Percentiles rank a stretch among this genome's conserved stretches.
These are phyloP conservation scores for Ophiostoma sp. DNA, from an alignment of 2,329 filamentous ascomycete species.

Conservation along the genomic window DNA sequence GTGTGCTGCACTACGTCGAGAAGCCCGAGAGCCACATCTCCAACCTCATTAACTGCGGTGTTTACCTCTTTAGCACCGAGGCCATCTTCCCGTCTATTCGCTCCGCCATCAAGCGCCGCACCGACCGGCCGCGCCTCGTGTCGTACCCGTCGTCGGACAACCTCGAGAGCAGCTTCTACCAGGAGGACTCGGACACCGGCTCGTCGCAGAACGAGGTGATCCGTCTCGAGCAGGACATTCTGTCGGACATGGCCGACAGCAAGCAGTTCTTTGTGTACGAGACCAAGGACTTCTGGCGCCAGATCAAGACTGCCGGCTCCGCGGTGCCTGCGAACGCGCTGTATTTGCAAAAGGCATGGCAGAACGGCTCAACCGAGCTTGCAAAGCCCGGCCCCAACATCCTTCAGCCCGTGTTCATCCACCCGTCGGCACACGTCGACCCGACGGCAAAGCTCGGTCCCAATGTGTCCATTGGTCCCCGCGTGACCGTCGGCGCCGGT, in stretches of 20 bases:
- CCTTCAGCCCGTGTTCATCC: slow-evolving; percentile 88
- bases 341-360: slow-evolving; percentile 90
- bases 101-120: slow-evolving; percentile 89
- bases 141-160: slow-evolving; percentile 97
- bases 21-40: slow-evolving; percentile 97
- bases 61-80: slow-evolving; percentile 94
- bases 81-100: slow-evolving; percentile 95
- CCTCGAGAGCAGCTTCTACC: slow-evolving; percentile 61
- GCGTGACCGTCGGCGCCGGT: slow-evolving; percentile 75
- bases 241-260: slow-evolving; percentile 91
- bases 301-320: slow-evolving; percentile 98
- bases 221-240: slow-evolving; percentile 92
- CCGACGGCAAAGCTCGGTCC: slow-evolving; percentile 94
- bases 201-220: slow-evolving; percentile 69
- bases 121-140: slow-evolving; percentile 80
- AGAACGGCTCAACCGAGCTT: slow-evolving; percentile 74
- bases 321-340: slow-evolving; percentile 94
- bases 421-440: slow-evolving; percentile 83
- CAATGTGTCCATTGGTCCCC: slow-evolving; percentile 93
- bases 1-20: slow-evolving; percentile 97
- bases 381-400: slow-evolving; percentile 79
- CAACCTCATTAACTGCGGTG: slow-evolving; percentile 98
- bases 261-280: slow-evolving; percentile 98
- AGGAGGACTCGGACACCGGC: slow-evolving; percentile 64
- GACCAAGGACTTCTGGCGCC: slow-evolving; percentile 98